Evolutionary conservation across 2,329 filamentous ascomycete genomes (phyloP).

Genomic region (Lachnellula arida): DNA sequence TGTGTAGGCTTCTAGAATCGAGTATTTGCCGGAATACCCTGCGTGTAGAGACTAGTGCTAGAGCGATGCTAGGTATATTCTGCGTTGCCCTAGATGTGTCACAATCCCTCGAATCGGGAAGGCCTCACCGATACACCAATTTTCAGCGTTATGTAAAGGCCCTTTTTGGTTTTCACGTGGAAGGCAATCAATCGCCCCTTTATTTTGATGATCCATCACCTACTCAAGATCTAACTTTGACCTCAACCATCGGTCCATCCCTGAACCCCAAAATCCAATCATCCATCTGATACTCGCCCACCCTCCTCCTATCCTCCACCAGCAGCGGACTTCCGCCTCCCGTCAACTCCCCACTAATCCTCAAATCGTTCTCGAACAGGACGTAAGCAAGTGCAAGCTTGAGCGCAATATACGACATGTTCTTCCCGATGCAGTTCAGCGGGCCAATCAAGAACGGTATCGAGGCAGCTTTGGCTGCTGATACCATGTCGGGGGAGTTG

Average conservation of each 20-base stretch:
- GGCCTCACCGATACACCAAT: too few relatives aligned
- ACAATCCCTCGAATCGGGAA: too few relatives aligned
- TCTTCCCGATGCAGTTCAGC: constrained; percentile 31
- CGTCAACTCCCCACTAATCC: neutral
- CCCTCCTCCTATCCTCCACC: constrained; percentile 15
- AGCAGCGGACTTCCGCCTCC: neutral
- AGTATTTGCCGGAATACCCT: too few relatives aligned
- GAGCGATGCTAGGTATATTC: too few relatives aligned
- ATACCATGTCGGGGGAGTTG: neutral
- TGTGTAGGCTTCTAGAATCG: too few relatives aligned
- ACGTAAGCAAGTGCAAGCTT: constrained; percentile 26
- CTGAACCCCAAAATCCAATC: constrained; percentile 28
- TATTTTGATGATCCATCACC: too few relatives aligned
- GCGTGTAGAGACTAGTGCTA: too few relatives aligned
- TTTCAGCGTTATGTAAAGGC: too few relatives aligned
- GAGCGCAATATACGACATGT: constrained; percentile 29
- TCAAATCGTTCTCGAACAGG: constrained; percentile 27
- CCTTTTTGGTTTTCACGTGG: too few relatives aligned
- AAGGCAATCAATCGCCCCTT: too few relatives aligned
- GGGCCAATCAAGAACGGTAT: constrained; percentile 28
- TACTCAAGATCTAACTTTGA: constrained; percentile 3
- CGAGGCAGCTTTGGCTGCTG: constrained; percentile 8
- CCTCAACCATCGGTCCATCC: constrained; percentile 32
- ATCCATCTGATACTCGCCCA: constrained; percentile 22
- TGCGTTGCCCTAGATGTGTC: too few relatives aligned